Evolutionary conservation across 2,329 filamentous ascomycete species (phyloP).

Genomic region (Aspergillus pseudoterreus): DNA sequence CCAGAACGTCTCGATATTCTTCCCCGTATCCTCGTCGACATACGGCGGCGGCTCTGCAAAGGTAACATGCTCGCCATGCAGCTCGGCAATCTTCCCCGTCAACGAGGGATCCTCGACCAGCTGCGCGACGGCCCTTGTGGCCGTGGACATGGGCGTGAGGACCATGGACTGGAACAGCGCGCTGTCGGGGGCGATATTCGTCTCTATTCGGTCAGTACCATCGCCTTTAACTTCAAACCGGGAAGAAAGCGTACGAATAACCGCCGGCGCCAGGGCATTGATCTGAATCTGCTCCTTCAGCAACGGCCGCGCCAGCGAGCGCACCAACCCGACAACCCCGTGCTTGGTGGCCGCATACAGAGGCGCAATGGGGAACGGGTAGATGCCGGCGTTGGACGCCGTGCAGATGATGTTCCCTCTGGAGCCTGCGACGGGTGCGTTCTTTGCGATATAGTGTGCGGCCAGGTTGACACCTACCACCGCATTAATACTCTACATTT

Average conservation of each 20-base stretch:
- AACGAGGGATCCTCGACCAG: conserved; percentile 40
- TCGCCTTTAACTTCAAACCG: not conserved
- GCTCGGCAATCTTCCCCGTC: conserved; percentile 49
- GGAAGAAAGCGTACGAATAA: conserved; percentile 41
- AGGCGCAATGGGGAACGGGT: conserved; percentile 50
- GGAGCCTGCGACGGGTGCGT: conserved; percentile 27
- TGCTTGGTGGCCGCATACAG: conserved; percentile 49
- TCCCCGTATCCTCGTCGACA: conserved; percentile 48
- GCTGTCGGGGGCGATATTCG: conserved; percentile 45
- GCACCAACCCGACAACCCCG: conserved; percentile 49
- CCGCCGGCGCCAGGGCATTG: conserved; percentile 50
- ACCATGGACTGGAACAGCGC: conserved; percentile 48
- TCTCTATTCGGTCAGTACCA: conserved; percentile 29
- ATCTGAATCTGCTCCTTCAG: conserved; percentile 45
- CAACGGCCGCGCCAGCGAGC: conserved; percentile 44
- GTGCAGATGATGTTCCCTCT: conserved; percentile 51
- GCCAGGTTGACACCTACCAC: conserved; percentile 47
- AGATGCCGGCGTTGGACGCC: conserved; percentile 52
- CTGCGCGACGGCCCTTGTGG: conserved; percentile 42
- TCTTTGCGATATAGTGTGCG: conserved; percentile 50
- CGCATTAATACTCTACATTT: not conserved
- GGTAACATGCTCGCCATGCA: conserved; percentile 50
- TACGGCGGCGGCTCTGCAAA: conserved; percentile 43
- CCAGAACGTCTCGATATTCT: conserved; percentile 49
- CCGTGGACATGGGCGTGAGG: conserved; percentile 50